Conservation (phyloP, 2,329 filamentous ascomycete species). For the Trichophyton schoenleinii region DNA sequence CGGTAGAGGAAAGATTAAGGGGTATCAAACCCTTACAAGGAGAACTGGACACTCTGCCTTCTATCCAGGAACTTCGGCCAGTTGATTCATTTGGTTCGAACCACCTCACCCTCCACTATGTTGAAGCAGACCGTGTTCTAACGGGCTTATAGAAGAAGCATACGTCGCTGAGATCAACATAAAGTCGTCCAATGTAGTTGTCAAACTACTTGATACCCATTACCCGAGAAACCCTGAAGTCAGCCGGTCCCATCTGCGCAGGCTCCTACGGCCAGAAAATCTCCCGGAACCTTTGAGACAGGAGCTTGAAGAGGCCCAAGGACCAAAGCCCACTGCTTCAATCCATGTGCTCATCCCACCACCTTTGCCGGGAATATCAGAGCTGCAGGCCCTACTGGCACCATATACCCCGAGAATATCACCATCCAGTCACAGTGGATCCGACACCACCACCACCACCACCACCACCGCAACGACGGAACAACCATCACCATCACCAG, state of each 20-base stretch:
- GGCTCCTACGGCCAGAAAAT: constrained; percentile 28
- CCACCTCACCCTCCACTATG: background rate
- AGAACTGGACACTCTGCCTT: constrained; percentile 29
- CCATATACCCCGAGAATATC: constrained; percentile 22
- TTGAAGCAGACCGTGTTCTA: constrained; percentile 6
- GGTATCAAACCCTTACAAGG: constrained; percentile 23
- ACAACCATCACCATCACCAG: background rate
- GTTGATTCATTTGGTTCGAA: constrained; percentile 30
- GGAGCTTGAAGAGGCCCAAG: background rate
- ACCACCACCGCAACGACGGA: background rate
- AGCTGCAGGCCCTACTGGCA: constrained; percentile 24
- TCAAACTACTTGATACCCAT: constrained; percentile 31
- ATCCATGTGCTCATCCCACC: constrained; percentile 33
- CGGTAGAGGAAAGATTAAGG: constrained; percentile 10
- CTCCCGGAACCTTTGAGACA: constrained; percentile 21
- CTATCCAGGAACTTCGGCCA: constrained; percentile 32
- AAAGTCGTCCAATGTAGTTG: constrained; percentile 32
- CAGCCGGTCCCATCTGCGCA: constrained; percentile 28
- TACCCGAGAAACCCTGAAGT: constrained; percentile 25
- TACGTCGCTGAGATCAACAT: constrained; percentile 34
- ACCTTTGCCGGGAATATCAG: constrained; percentile 27
- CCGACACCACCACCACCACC: constrained; percentile 3
- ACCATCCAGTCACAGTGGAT: constrained; percentile 1
- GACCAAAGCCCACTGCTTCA: constrained; percentile 13
- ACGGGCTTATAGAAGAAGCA: constrained; percentile 26